Evolutionary conservation across 768 basidiomycete genomes (phyloP).

Genomic region (Termitomyces sp.): DNA sequence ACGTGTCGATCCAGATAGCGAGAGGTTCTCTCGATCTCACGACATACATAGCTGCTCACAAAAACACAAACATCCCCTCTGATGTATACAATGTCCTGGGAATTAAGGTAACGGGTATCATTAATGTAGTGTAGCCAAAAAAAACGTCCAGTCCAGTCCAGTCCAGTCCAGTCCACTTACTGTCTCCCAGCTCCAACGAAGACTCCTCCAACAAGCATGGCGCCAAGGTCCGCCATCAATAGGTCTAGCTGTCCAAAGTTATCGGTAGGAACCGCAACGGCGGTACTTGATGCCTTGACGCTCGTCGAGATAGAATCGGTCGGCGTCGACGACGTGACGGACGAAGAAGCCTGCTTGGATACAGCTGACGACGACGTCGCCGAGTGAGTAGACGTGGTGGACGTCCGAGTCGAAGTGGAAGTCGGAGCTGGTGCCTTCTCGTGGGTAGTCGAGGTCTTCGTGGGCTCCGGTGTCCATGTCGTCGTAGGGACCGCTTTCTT

Average conservation of each 20-base stretch:
- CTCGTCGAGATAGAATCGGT: background rate
- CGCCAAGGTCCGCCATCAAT: conserved; percentile 11
- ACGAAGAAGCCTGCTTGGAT: conserved; percentile 1
- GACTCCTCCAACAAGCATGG: conserved; percentile 10
- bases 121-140: background rate
- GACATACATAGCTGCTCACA: too few relatives aligned
- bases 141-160: too few relatives aligned
- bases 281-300: conserved; percentile 7
- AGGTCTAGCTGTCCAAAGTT: conserved; percentile 12
- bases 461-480: conserved; percentile 12
- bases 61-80: too few relatives aligned
- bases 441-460: conserved; percentile 7
- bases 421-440: conserved; percentile 10
- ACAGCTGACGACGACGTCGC: conserved; percentile 3
- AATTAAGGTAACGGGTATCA: too few relatives aligned
- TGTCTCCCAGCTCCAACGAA: conserved; percentile 1
- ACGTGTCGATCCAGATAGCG: too few relatives aligned
- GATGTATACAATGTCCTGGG: too few relatives aligned
- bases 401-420: background rate
- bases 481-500: conserved; percentile 13
- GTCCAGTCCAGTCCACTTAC: background rate
- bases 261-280: conserved; percentile 9
- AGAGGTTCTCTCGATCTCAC: too few relatives aligned
- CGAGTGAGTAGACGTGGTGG: conserved; percentile 2
- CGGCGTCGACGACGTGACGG: background rate